Evolutionary conservation across 805 yeast genomes (phyloP), one percentile per base, ranked within the genome.

Genomic region (Yarrowia bubula): DNA sequence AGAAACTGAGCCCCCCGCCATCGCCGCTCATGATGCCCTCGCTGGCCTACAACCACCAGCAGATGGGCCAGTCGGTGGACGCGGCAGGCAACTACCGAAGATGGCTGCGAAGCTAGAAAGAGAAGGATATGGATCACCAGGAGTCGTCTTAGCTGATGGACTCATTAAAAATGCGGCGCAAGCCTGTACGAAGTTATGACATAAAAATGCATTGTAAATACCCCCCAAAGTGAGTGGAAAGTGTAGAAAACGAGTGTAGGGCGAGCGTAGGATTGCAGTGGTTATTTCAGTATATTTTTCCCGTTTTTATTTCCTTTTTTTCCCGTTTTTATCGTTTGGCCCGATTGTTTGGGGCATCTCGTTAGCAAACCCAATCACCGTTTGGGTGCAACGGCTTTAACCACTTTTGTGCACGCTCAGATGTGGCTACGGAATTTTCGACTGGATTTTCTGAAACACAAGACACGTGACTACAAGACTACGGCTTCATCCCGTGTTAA

Each of bases 1-100:
- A 44, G 51, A 44, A 58, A 22, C 48, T 43, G 15, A 43, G 51
- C 18, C 64, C 64, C n/a, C 64, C 64, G 13, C 64, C 64, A 1
- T 58, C 64, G 15, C 64, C 64, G 41, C 42, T 58, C n/a, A 58
- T 58, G 64, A 58, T 58, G 64, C 64, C 64, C 11, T 39, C 50
- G 5, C 35, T 58, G 51, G 64, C 64, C 5, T 58, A 58, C 22
- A 44, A 58, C 22, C 64, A 58, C 22, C 48, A 42, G 64, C 51
- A 58, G 64, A 35, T 58, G 64, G 51, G 64, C 8, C 51, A 58
- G 64, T 17, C 35, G 8, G 64, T 58, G 2, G 64, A 43, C 8
- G 64, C 41, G 4, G 51, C 50, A 4, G 51, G 64, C 1, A 58
- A 58, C 8, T 58, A 58, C 13, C 42, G 64, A 4, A 17, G 48